Evolutionary conservation across 139 green algal species (phyloP).

Genomic region (Closterium sp.): DNA sequence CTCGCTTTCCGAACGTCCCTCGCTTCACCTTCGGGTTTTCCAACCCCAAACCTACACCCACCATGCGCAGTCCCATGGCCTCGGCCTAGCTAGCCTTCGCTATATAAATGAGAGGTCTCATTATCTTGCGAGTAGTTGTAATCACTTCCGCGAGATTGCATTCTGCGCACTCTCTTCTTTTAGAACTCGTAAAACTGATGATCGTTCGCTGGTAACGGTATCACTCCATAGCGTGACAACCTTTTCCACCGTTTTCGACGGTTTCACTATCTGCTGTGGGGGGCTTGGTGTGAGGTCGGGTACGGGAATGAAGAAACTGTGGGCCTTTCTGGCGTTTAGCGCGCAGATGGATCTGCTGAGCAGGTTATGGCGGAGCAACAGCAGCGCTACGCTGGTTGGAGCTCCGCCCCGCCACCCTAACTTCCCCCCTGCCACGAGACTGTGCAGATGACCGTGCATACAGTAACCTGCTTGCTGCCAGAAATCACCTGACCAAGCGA

Average conservation of each 20-base stretch:
- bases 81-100: no score
- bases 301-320: background rate
- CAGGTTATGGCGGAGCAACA: background rate
- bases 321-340: background rate
- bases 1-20: no score
- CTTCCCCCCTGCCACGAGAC: background rate
- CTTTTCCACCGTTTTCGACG: background rate
- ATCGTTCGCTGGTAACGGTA: background rate
- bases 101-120: no score
- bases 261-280: background rate
- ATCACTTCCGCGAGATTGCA: no score
- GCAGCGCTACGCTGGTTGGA: background rate
- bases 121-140: no score
- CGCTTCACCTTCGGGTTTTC: no score
- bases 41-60: no score
- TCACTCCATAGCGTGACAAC: background rate
- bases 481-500: background rate
- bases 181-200: no score
- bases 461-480: background rate
- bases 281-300: no score
- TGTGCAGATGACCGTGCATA: no score
- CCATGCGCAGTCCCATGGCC: no score
- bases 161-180: no score
- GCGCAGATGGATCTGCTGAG: background rate
- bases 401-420: background rate